Conservation (phyloP, 2,329 filamentous ascomycete genomes). For the Fusarium ambrosium region DNA sequence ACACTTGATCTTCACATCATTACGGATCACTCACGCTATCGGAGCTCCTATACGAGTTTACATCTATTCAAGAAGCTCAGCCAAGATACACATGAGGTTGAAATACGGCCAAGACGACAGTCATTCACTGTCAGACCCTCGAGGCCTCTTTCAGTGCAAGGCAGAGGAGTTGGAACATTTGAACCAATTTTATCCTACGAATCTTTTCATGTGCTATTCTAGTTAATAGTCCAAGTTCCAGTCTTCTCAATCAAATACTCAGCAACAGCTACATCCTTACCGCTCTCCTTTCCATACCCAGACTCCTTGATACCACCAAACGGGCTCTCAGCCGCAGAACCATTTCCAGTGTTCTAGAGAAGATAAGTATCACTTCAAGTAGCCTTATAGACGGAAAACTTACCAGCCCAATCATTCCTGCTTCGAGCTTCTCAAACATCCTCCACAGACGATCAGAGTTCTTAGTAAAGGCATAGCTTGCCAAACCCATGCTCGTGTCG, state of each 20-base stretch:
- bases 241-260: slow-evolving; percentile 21
- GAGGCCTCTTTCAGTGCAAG: not conserved
- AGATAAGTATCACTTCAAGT: not conserved
- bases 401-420: slow-evolving; percentile 10
- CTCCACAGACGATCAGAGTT: slow-evolving; percentile 3
- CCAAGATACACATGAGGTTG: not conserved
- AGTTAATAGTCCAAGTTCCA: not conserved
- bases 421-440: slow-evolving; percentile 19
- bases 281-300: slow-evolving; percentile 17
- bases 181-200: not conserved
- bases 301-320: slow-evolving; percentile 22
- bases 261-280: slow-evolving; percentile 16
- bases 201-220: not conserved
- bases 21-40: not conserved
- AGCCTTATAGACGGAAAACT: not conserved
- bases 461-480: slow-evolving; percentile 14
- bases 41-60: not conserved
- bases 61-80: not conserved
- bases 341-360: slow-evolving; percentile 4
- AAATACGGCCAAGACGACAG: not conserved
- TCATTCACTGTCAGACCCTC: not conserved
- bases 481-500: slow-evolving; percentile 11
- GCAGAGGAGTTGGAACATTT: not conserved
- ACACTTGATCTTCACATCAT: not conserved
- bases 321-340: slow-evolving; percentile 12